Evolutionary conservation across 2,329 filamentous ascomycete species (phyloP), one percentile per base, ranked within the genome.

Genomic region (Akanthomyces dipterigenus): DNA sequence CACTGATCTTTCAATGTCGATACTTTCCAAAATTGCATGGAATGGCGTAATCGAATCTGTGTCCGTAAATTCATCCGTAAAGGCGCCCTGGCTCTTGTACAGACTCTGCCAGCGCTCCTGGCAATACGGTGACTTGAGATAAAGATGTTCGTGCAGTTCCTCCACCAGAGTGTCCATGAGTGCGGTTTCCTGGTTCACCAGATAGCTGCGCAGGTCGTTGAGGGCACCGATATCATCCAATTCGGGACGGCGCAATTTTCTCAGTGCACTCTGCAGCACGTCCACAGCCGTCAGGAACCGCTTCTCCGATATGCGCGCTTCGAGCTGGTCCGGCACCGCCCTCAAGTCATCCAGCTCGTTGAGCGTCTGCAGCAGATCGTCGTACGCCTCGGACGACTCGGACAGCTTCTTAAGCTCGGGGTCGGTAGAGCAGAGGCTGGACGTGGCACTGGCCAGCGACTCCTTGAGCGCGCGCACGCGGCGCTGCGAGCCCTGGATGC

Each of bases 51-150:
- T 73, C 11, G 75, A 68, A 12, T 73, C 76, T 16, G 76, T 71
- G 16, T 82, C 77, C n/a, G 75, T 71, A 62, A 79, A 80, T 42
- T 72, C 76, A 55, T 83, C 80, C 48, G 76, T 77, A 63, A 76
- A 78, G 3, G 78, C 77, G 53, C 84, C 80, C 65, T 90, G 87
- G 42, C 82, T 83, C 67, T 88, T 88, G 42, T 88, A 82, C 63
- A 96, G 85, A 62, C 83, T 84, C 74, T 96, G 96, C 95, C 95
- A 99, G 66, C 95, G 83, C 71, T 96, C 91, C 71, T 96, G 92
- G 71, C 93, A 98, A 72, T 99, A 99, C 0, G 93, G 95, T 3
- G 93, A 98, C 72, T 98, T 98, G 43, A 99, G 85, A 71, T 99
- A 99, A 4, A 99, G 81, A 75, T 99, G 95, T 72, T 96, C 95